Evolutionary conservation across 129 eudicot species (phyloP).

Genomic region (Flaveria bidentis): DNA sequence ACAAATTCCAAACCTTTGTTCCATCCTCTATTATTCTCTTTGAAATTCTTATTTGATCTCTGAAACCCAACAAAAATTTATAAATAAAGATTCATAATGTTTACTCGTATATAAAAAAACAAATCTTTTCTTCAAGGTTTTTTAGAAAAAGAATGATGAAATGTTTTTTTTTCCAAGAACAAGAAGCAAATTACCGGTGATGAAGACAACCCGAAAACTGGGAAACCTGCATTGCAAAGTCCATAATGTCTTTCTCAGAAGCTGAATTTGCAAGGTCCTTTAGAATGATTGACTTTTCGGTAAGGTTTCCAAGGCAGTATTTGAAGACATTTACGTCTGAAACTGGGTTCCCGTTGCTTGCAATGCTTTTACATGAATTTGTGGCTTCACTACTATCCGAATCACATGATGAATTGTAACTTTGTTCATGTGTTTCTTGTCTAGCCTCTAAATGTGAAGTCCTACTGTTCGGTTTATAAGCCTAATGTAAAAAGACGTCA

Average conservation of each 20-base stretch:
- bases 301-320: constrained; percentile 77
- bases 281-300: constrained; percentile 63
- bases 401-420: constrained; percentile 53
- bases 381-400: constrained; percentile 71
- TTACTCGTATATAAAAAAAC: constrained; percentile 11
- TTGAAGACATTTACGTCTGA: constrained; percentile 69
- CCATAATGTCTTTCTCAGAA: constrained; percentile 50
- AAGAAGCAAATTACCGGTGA: constrained; percentile 61
- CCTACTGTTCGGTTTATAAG: constrained; percentile 27
- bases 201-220: constrained; percentile 81
- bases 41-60: constrained; percentile 72
- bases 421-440: constrained; percentile 48
- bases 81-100: constrained; percentile 1
- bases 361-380: constrained; percentile 42
- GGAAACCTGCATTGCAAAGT: constrained; percentile 75
- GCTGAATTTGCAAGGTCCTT: constrained; percentile 60
- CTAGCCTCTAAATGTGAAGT: constrained; percentile 37
- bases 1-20: constrained; percentile 65
- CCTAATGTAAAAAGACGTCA: constrained; percentile 39
- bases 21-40: constrained; percentile 87
- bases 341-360: constrained; percentile 41
- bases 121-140: background rate
- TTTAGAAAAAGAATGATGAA: background rate
- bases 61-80: constrained; percentile 28
- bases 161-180: constrained; percentile 3